Evolutionary conservation across 306 rosid species (phyloP), one percentile per base, ranked within the genome.

Genomic region (Delonix regia): DNA sequence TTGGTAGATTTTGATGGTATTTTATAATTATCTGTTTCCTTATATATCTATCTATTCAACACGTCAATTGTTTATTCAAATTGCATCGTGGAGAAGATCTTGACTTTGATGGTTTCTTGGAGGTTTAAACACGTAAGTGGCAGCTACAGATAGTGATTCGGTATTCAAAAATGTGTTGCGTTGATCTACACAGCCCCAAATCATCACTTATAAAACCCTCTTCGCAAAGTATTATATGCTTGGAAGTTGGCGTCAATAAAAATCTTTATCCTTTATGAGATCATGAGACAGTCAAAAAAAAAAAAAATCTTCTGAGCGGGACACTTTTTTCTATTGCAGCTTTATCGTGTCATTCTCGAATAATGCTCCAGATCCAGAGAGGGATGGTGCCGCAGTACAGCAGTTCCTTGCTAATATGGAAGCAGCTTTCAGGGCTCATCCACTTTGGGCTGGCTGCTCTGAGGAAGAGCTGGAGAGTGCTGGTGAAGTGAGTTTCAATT

Each of bases 401-500:
- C 89, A 86, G 51, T 96, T 96, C 79, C 85, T 93, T 55, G 65
- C 92, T 15, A 89, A 88, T 36, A 96, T 93, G 99, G 98, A 96
- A 88, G 87, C 85, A n/a, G 90, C 91, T 87, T 96, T 96, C 83
- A 88, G 87, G 84, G 98, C 89, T 86, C 99, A 96, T 87, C 90
- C 98, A 24, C 97, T 96, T 52, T 93, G 99, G 99, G 80, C 98
- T 24, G 95, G 97, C 22, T 96, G 98, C 85, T 88, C 99, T 4
- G 94, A 91, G 41, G 98, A 96, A 81, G 99, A 93, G 84, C 91
- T 96, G 33, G 99, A 91, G 70, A 89, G 98, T 87, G 97, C 98
- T 73, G 98, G 97, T 80, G 99, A 96, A 81, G 99, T 96, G 80
- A 85, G 98, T 86, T 84, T 44, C 82, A 61, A 3, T 66, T 73